Conservation (phyloP, 257 asterid species). For the Perilla frutescens region DNA sequence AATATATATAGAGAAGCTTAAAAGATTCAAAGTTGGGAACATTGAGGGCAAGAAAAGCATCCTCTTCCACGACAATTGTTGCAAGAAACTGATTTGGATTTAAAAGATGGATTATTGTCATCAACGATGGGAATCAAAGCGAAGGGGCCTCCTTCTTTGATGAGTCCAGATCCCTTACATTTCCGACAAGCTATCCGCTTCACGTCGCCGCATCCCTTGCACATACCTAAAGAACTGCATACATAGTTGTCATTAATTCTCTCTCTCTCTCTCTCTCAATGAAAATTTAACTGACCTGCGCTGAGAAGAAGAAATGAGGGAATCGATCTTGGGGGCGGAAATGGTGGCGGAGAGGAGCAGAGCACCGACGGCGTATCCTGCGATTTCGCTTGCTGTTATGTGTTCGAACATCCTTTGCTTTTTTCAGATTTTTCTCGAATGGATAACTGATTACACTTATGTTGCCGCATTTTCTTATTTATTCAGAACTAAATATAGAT, state of each 20-base stretch:
- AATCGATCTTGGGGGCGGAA: conserved; percentile 82
- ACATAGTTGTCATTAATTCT: not conserved
- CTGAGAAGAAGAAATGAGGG: conserved; percentile 76
- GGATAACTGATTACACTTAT: too few relatives aligned
- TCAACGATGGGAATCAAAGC: conserved; percentile 44
- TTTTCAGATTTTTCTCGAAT: not conserved
- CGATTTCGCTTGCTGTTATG: conserved; percentile 84
- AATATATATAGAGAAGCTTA: too few relatives aligned
- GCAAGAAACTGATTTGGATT: conserved; percentile 48
- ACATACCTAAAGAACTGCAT: conserved; percentile 80
- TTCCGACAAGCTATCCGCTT: conserved; percentile 73
- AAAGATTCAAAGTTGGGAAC: conserved; percentile 32
- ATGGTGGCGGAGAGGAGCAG: conserved; percentile 78
- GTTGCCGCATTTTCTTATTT: too few relatives aligned
- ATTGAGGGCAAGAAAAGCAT: conserved; percentile 67
- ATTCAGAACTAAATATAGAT: too few relatives aligned
- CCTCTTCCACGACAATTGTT: conserved; percentile 64
- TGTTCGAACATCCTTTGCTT: conserved; percentile 63
- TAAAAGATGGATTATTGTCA: conserved; percentile 35
- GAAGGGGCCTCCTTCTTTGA: conserved; percentile 58
- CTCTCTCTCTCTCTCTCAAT: too few relatives aligned
- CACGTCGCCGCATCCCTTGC: conserved; percentile 88
- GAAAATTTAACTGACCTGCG: conserved; percentile 58
- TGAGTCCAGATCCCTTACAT: conserved; percentile 77
- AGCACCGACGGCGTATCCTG: conserved; percentile 89